Conservation (phyloP, 2,329 filamentous ascomycete species). For the Phaeosphaeriaceae sp. region DNA sequence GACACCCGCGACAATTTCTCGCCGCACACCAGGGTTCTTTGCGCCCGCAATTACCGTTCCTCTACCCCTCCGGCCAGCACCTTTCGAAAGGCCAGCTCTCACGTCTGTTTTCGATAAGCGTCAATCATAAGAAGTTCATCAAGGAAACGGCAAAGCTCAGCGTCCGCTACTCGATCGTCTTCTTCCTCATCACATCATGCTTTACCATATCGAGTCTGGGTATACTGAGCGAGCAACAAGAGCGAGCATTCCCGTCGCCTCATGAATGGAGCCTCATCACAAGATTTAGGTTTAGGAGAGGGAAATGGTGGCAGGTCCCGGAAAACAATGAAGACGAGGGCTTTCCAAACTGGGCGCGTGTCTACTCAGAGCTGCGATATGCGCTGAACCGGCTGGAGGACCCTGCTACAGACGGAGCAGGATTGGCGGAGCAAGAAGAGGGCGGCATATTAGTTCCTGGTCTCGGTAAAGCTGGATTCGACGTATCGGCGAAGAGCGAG, state of each 20-base stretch:
- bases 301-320: conserved; percentile 53
- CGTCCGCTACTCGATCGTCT: conserved; percentile 69
- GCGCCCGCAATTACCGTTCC: conserved; percentile 71
- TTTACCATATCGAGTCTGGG: conserved; percentile 68
- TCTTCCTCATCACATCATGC: conserved; percentile 70
- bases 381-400: conserved; percentile 75
- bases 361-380: conserved; percentile 66
- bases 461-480: conserved; percentile 61
- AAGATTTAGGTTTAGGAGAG: conserved; percentile 71
- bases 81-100: conserved; percentile 57
- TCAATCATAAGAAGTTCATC: conserved; percentile 74
- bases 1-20: conserved; percentile 60
- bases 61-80: conserved; percentile 61
- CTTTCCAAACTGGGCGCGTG: conserved; percentile 73
- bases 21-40: conserved; percentile 49
- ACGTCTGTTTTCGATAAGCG: conserved; percentile 73
- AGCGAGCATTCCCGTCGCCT: conserved; percentile 80
- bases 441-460: conserved; percentile 53
- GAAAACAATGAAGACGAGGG: conserved; percentile 65
- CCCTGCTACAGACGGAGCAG: conserved; percentile 70
- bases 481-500: conserved; percentile 78
- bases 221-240: conserved; percentile 75
- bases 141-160: conserved; percentile 74
- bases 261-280: conserved; percentile 80
- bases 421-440: conserved; percentile 63